Base-by-base conservation (phyloP, 495 filamentous ascomycete genomes). In the Cercophora newfieldiana region DNA sequence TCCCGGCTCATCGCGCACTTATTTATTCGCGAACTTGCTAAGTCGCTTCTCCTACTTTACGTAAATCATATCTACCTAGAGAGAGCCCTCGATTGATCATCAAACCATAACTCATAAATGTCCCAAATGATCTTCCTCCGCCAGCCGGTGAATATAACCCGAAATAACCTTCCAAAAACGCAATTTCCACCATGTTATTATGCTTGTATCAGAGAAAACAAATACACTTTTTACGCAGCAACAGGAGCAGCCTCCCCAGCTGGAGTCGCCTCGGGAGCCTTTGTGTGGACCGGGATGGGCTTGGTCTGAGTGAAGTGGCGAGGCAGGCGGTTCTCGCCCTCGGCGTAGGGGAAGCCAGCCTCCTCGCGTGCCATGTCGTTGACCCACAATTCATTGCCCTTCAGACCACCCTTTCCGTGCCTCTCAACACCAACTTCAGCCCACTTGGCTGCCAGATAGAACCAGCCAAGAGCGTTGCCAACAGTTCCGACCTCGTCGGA, bases 401-500 rank as follows among this genome's bases (percentile, higher is more conserved):
- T 68, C 51, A 83, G 70, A 2, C 76, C 77, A 21, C 72, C 77
- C 68, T 71, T 77, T 19, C 73, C 78, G 28, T 74, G 61, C 61
- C 75, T 72, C 66, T 78, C 68, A 14, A 79, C 71, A 29, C 74
- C 78, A 8, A 78, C 74, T 66, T 82, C 79, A 66, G 79, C 64
- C 69, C 91, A 80, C 72, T 85, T 88, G 66, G 87, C 83, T 0
- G 88, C 87, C 4, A 96, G 78, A 69, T 91, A 95, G 66, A 91
- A 82, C 91, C 92, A 96, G 65, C 78, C 83, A 26, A 94, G 75
- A 18, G 88, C 87, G 75, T 93, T 94, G 0, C 92, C 92, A 0
- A 93, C 91, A 0, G 92, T 96, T 56, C 89, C 85, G 12, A 95
- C 90, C 72, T 97, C 92, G 72, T 95, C 91, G 66, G 86, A 91